Evolutionary conservation across 192 early-diverging fungal genomes (phyloP).

Genomic region (Mortierella antarctica): DNA sequence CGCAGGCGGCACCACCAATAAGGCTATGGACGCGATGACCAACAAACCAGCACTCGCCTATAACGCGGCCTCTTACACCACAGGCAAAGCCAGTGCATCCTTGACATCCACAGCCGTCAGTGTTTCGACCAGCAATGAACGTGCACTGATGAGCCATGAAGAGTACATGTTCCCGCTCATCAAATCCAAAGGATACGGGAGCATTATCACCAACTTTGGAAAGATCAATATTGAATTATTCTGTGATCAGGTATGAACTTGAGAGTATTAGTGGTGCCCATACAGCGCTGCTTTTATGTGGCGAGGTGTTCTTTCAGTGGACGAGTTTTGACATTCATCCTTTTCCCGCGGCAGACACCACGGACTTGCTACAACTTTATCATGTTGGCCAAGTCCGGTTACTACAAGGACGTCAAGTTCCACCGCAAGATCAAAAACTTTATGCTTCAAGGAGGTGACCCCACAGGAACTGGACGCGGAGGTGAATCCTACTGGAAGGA

Average conservation of each 20-base stretch:
- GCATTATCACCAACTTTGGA: constrained; percentile 85
- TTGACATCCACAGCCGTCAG: constrained; percentile 90
- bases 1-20: constrained; percentile 10
- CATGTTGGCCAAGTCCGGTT: constrained; percentile 83
- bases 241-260: constrained; percentile 70
- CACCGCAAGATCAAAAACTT: constrained; percentile 93
- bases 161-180: constrained; percentile 92
- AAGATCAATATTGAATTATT: constrained; percentile 84
- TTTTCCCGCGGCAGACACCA: constrained; percentile 68
- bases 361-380: constrained; percentile 94
- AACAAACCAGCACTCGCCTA: constrained; percentile 66
- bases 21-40: constrained; percentile 33
- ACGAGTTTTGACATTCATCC: not conserved
- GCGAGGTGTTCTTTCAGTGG: no score
- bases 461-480: constrained; percentile 92
- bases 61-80: constrained; percentile 88
- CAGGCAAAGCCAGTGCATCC: constrained; percentile 78
- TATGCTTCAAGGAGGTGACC: constrained; percentile 99
- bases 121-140: constrained; percentile 76
- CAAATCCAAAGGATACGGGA: constrained; percentile 82
- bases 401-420: constrained; percentile 87
- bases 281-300: no score
- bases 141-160: constrained; percentile 78
- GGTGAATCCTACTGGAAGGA: constrained; percentile 80
- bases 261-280: no score